Base-by-base conservation (phyloP, 2,329 filamentous ascomycete genomes). In the Periconia sp. region DNA sequence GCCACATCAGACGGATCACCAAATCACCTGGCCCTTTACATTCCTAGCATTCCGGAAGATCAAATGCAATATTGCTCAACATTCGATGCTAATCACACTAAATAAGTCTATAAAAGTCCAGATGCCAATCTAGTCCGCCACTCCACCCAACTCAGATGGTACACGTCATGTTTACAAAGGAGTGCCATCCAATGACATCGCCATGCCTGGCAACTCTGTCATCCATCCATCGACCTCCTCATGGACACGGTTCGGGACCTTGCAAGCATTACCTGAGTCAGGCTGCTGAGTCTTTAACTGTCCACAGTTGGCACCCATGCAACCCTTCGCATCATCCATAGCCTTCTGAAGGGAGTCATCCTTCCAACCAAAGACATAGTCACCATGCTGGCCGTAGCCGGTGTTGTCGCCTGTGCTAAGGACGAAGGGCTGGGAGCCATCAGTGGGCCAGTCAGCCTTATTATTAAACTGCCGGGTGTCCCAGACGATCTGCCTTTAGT, bases 391-490 rank as follows among this genome's bases (percentile, higher is more conserved):
- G 6, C 61, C 53, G 26, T 50, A 62, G 1, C 57, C 54, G 3
- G 58, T 59, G 18, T 43, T 46, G 31, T 61, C 59, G 2, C 61
- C 56, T 0, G 54, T 58, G 23, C 48, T 51, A n/a, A 64, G 57
- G 15, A 57, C 51, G 32, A 63, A 63, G 5, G 59, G 59, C 19
- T 63, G 59, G 2, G 52, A 56, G 12, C 59, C 59, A 17, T 65
- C 61, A 7, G 54, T 49, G 0, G 60, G 61, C 61, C 61, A 65
- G 7, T 65, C 61, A 2, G 56, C 61, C 43, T 61, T 61, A 51
- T 65, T 59, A 50, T 67, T 67, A 55, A 68, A 68, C n/a, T 56
- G 32, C 9, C 49, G 58, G 0, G 63, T 77, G 52, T 76, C 73
- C 73, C 73, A 77, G 43, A 77, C 69, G 12, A 63, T 59, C 56